Conservation (phyloP, 177 flowering plant genomes). For the Vitis hybrid region DNA sequence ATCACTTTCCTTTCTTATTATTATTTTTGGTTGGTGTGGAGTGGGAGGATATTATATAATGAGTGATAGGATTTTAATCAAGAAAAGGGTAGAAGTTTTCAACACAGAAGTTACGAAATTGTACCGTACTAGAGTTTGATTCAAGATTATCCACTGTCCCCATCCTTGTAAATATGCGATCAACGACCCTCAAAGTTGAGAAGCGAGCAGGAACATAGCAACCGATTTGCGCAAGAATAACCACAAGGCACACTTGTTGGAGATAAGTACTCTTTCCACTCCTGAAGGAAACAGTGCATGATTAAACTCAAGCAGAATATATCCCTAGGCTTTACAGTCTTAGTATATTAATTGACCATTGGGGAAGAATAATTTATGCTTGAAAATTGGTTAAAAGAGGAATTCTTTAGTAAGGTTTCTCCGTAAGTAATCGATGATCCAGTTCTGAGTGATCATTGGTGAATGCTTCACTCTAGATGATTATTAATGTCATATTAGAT, state of each 20-base stretch:
- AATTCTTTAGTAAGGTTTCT: no score
- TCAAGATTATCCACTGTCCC: conserved; percentile 89
- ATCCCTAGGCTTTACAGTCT: conserved; percentile 1
- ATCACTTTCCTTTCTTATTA: no score
- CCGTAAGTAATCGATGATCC: no score
- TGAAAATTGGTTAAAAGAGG: neutral
- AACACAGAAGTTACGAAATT: conserved; percentile 11
- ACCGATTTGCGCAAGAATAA: conserved; percentile 97
- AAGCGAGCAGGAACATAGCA: conserved; percentile 96
- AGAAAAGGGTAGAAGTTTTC: neutral
- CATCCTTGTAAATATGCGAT: conserved; percentile 97
- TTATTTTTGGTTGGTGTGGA: no score
- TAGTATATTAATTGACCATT: neutral
- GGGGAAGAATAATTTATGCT: neutral
- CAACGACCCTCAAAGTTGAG: conserved; percentile 75
- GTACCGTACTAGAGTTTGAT: conserved; percentile 96
- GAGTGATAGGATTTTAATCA: no score
- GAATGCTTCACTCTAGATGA: no score
- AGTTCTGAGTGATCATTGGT: no score
- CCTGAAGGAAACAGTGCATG: conserved; percentile 45
- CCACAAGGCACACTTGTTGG: conserved; percentile 91
- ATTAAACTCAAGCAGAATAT: conserved; percentile 3
- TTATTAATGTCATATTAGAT: no score
- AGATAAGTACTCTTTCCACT: conserved; percentile 99
- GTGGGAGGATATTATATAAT: no score